A percentile compares a stretch with the other conserved stretches of the same genome.
Evolutionary conservation across 2,329 filamentous ascomycete species (phyloP).

Genomic region (Pseudogymnoascus sp.): DNA sequence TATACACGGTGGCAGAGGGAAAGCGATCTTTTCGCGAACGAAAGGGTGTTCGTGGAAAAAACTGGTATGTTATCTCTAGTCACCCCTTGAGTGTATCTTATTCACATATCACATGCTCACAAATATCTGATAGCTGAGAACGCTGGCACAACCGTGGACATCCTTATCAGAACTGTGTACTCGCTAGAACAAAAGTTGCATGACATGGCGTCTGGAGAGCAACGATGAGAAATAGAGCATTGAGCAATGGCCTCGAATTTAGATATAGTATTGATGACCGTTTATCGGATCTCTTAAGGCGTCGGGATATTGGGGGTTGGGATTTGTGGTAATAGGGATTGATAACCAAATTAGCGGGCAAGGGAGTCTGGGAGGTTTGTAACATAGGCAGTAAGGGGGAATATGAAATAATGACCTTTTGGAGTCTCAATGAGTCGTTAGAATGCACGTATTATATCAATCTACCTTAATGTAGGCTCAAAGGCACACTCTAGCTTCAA

Average conservation of each 20-base stretch:
- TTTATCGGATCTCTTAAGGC: background rate
- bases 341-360: background rate
- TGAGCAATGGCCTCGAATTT: background rate
- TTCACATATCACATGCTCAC: conserved; percentile 6
- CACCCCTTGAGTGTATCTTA: background rate
- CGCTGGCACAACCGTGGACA: conserved; percentile 19
- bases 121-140: conserved; percentile 18
- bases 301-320: background rate
- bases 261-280: background rate
- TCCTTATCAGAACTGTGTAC: conserved; percentile 22
- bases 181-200: conserved; percentile 23
- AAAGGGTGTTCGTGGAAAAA: conserved; percentile 34
- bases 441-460: background rate
- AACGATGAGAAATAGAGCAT: background rate
- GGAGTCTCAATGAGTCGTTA: background rate
- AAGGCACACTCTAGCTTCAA: no score
- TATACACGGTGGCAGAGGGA: conserved; percentile 31
- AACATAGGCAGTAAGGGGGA: background rate
- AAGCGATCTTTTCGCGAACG: conserved; percentile 35
- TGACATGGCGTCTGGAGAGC: background rate
- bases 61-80: conserved; percentile 29
- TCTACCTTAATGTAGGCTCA: background rate
- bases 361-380: background rate
- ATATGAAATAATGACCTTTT: background rate
- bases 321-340: background rate